These are phyloP conservation scores for Neurospora sp. DNA, from an alignment of 495 filamentous ascomycete species.

Conservation along the genomic window DNA sequence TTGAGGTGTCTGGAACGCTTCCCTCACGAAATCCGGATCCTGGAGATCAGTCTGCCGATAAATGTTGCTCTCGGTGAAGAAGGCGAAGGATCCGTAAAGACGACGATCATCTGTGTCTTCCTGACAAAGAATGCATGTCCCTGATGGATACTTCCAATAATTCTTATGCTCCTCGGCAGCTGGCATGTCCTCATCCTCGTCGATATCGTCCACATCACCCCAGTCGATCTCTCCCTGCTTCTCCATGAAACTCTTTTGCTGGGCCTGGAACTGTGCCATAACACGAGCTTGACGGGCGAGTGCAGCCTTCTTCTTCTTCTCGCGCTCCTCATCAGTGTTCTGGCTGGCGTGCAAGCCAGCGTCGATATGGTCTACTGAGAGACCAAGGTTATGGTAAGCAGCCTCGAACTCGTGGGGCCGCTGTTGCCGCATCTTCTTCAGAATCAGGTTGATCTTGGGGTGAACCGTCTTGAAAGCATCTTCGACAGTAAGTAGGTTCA, in stretches of 20 bases:
- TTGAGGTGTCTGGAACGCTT: constrained; percentile 64
- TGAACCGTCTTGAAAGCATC: constrained; percentile 70
- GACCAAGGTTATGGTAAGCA: constrained; percentile 41
- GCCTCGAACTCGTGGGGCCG: constrained; percentile 57
- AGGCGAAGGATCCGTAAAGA: constrained; percentile 84
- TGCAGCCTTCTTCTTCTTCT: constrained; percentile 81
- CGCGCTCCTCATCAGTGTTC: constrained; percentile 58
- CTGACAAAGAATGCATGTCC: constrained; percentile 92
- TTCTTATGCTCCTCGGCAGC: constrained; percentile 55
- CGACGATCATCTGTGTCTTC: constrained; percentile 86
- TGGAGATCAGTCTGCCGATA: constrained; percentile 74
- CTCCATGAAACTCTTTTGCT: constrained; percentile 88
- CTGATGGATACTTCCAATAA: constrained; percentile 85
- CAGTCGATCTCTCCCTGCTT: constrained; percentile 78
- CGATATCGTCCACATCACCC: constrained; percentile 58
- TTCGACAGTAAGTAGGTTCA: constrained; percentile 64
- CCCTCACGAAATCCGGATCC: constrained; percentile 74
- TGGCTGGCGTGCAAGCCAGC: constrained; percentile 44
- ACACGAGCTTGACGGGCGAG: constrained; percentile 80
- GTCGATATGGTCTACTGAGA: constrained; percentile 42
- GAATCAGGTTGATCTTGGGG: constrained; percentile 72
- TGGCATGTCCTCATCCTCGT: constrained; percentile 59
- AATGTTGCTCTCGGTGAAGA: constrained; percentile 79
- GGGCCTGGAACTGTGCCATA: constrained; percentile 95
- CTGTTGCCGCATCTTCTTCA: constrained; percentile 82